These are phyloP conservation scores for Phytophthora agathidicida DNA, from an alignment of 352 stramenopile species.

Conservation along the genomic window DNA sequence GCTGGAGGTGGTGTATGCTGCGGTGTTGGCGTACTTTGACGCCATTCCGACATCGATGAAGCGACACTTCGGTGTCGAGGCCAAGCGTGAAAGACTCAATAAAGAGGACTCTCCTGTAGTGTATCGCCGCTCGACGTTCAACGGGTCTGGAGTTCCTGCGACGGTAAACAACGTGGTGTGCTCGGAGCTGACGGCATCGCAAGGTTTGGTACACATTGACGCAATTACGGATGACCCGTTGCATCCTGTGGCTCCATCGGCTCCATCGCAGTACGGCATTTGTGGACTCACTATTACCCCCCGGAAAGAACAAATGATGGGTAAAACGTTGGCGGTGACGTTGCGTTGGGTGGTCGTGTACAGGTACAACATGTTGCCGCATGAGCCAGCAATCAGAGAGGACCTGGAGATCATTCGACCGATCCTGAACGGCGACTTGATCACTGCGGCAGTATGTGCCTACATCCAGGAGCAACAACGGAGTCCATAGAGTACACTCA, in stretches of 20 bases:
- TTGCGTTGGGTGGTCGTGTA: slow-evolving; percentile 33
- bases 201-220: slow-evolving; percentile 41
- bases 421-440: slow-evolving; percentile 38
- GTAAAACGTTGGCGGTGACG: slow-evolving; percentile 19
- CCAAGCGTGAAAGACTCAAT: slow-evolving; percentile 25
- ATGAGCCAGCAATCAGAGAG: slow-evolving; percentile 20
- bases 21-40: slow-evolving; percentile 32
- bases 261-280: slow-evolving; percentile 26
- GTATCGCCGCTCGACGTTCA: slow-evolving; percentile 30
- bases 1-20: slow-evolving; percentile 29
- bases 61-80: slow-evolving; percentile 28
- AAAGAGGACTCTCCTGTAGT: slow-evolving; percentile 13
- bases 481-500: background rate
- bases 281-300: slow-evolving; percentile 34
- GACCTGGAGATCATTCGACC: slow-evolving; percentile 28
- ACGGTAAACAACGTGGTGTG: slow-evolving; percentile 36
- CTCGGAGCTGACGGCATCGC: slow-evolving; percentile 14
- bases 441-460: slow-evolving; percentile 17
- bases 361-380: slow-evolving; percentile 38
- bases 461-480: slow-evolving; percentile 22
- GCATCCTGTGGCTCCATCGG: slow-evolving; percentile 15
- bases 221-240: slow-evolving; percentile 29
- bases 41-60: slow-evolving; percentile 33
- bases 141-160: slow-evolving; percentile 14
- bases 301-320: slow-evolving; percentile 19